phyloP scores from a whole-genome alignment of 1,139 yeast genomes.

The Yamadazyma sp. region DNA sequence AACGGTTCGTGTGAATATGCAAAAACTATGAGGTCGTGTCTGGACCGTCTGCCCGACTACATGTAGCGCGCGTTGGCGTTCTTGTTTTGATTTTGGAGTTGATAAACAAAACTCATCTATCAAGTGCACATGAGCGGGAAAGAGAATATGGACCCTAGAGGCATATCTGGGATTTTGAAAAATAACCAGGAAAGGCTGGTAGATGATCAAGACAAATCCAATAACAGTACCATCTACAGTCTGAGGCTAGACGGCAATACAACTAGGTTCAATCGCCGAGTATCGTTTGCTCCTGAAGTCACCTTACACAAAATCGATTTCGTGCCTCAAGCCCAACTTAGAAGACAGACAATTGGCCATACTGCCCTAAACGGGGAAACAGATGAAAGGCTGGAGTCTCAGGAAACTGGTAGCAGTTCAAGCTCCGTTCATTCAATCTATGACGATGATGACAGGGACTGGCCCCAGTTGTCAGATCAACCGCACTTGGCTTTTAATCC shows the following conservation, averaged over 20 bases:
- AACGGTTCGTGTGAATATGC: neutral
- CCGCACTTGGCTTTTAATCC: neutral
- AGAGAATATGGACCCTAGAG: conserved; percentile 17
- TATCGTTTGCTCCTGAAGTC: conserved; percentile 76
- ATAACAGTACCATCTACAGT: neutral
- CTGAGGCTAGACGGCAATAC: conserved; percentile 4
- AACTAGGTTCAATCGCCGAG: conserved; percentile 44
- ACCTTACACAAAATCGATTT: conserved; percentile 66
- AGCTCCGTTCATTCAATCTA: neutral
- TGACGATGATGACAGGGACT: neutral
- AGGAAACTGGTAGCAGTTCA: neutral
- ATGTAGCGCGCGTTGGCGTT: neutral
- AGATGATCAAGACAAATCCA: neutral
- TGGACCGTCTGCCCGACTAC: no score
- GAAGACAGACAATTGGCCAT: conserved; percentile 18
- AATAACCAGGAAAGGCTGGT: neutral
- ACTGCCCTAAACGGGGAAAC: conserved; percentile 2
- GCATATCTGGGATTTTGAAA: conserved; percentile 11
- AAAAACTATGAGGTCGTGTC: no score
- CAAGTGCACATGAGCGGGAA: conserved; percentile 9
- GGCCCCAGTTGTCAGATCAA: no score
- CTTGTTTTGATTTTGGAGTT: neutral
- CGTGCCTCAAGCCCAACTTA: conserved; percentile 27
- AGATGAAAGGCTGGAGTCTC: neutral
- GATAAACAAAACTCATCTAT: neutral